A percentile compares a stretch with the other conserved stretches of the same genome.
phyloP scores from a whole-genome alignment of 2,329 filamentous ascomycete genomes.

The Arthrobotrys megalospora region DNA sequence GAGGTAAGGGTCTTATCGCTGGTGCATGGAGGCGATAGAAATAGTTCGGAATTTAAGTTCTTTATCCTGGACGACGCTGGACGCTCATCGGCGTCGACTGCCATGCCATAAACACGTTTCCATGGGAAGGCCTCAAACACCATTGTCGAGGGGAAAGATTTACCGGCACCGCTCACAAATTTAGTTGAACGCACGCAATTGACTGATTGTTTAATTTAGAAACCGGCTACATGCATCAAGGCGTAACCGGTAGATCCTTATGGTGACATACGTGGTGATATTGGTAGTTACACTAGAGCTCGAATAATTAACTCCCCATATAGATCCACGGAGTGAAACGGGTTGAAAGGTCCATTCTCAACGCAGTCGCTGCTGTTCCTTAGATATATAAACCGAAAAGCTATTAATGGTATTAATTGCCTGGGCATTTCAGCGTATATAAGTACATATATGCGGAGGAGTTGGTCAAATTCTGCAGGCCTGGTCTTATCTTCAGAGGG shows the following conservation, averaged over 20 bases:
- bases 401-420: no score
- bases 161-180: background rate
- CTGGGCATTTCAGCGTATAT: no score
- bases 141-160: background rate
- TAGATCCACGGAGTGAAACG: no score
- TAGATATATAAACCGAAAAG: no score
- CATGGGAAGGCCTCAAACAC: background rate
- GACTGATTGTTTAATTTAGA: slow-evolving; percentile 9
- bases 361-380: no score
- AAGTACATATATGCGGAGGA: no score
- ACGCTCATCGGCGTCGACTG: background rate
- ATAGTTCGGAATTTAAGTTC: background rate
- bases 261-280: background rate
- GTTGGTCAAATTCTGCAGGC: no score
- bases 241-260: background rate
- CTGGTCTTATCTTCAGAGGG: no score
- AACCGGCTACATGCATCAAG: slow-evolving; percentile 5
- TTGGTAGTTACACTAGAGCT: background rate
- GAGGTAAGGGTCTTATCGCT: slow-evolving; percentile 23
- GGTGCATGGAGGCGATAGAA: background rate
- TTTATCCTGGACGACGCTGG: no score
- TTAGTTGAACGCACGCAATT: background rate
- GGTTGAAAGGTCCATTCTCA: no score
- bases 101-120: background rate
- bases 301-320: background rate